Conservation (phyloP, 495 filamentous ascomycete species). For the Aspergillus sparsus region DNA sequence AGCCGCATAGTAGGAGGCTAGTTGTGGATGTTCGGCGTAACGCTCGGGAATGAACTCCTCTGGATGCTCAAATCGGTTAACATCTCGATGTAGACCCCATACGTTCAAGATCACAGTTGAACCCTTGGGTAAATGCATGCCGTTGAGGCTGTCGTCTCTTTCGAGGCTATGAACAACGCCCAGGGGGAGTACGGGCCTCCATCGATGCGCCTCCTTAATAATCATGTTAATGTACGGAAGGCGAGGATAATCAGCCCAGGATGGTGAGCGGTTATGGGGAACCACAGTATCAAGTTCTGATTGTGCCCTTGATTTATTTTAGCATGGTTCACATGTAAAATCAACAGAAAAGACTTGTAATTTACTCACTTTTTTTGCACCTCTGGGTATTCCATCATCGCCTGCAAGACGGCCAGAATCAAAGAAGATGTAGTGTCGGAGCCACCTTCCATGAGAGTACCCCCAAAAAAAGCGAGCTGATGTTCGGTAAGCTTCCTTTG, state of each 20-base stretch:
- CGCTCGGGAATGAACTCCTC: slow-evolving; percentile 56
- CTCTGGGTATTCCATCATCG: slow-evolving; percentile 45
- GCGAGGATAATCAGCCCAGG: not conserved
- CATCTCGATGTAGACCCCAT: slow-evolving; percentile 38
- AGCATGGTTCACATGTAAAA: too few relatives aligned
- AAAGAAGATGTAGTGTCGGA: slow-evolving; percentile 45
- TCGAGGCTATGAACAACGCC: not conserved
- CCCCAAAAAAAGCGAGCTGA: slow-evolving; percentile 40
- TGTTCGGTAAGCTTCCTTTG: slow-evolving; percentile 34
- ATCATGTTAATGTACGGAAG: slow-evolving; percentile 15
- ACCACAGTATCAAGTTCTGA: slow-evolving; percentile 3
- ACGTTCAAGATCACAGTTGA: slow-evolving; percentile 35
- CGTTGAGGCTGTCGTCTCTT: slow-evolving; percentile 33
- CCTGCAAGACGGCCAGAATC: slow-evolving; percentile 44
- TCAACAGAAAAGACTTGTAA: too few relatives aligned
- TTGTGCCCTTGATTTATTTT: too few relatives aligned
- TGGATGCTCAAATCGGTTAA: slow-evolving; percentile 39
- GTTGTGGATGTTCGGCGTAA: slow-evolving; percentile 29
- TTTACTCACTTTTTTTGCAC: too few relatives aligned
- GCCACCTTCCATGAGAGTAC: slow-evolving; percentile 46
- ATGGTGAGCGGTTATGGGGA: not conserved
- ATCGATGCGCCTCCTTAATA: slow-evolving; percentile 8
- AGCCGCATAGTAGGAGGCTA: slow-evolving; percentile 27
- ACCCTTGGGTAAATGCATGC: slow-evolving; percentile 33
- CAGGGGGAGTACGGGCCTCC: slow-evolving; percentile 4